phyloP scores from a whole-genome alignment of 1,284 basidiomycete genomes.

The Irpex sp. region DNA sequence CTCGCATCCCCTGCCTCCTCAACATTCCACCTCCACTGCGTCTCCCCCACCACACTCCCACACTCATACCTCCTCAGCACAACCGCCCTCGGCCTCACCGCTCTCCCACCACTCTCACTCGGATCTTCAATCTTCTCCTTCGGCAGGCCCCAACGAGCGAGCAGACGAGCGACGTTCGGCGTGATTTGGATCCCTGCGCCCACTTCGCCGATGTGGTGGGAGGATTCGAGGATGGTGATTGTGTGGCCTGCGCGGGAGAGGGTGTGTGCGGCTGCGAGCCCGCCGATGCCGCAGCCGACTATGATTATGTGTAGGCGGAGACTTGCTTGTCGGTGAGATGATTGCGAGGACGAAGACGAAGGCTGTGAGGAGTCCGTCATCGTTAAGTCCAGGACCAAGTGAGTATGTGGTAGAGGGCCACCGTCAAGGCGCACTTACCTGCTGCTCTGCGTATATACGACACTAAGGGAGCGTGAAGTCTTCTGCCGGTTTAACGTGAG shows the following conservation, averaged over 20 bases:
- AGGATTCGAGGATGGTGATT: slow-evolving; percentile 39
- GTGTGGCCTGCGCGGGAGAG: slow-evolving; percentile 39
- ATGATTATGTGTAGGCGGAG: slow-evolving; percentile 35
- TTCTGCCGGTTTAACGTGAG: too few species aligned
- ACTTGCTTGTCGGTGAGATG: slow-evolving; percentile 20
- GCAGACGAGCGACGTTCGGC: slow-evolving; percentile 37
- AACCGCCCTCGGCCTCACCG: slow-evolving; percentile 35
- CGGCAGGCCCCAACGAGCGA: slow-evolving; percentile 36
- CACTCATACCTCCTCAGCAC: slow-evolving; percentile 34
- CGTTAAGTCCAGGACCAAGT: too few species aligned
- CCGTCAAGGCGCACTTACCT: too few species aligned
- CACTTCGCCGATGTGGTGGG: slow-evolving; percentile 36
- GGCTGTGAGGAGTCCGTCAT: too few species aligned
- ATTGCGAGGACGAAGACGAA: background rate
- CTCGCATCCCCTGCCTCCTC: background rate
- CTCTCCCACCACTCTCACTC: slow-evolving; percentile 26
- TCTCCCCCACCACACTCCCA: slow-evolving; percentile 37
- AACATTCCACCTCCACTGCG: background rate
- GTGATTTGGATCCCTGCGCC: slow-evolving; percentile 48
- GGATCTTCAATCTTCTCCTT: background rate
- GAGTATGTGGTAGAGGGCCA: too few species aligned
- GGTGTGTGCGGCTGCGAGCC: slow-evolving; percentile 38
- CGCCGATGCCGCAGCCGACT: slow-evolving; percentile 43
- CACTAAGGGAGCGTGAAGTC: too few species aligned
- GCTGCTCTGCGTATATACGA: too few species aligned